Evolutionary conservation across 2,329 filamentous ascomycete genomes (phyloP), one percentile per base, ranked within the genome.

Genomic region (Colletotrichum sansevieriae): DNA sequence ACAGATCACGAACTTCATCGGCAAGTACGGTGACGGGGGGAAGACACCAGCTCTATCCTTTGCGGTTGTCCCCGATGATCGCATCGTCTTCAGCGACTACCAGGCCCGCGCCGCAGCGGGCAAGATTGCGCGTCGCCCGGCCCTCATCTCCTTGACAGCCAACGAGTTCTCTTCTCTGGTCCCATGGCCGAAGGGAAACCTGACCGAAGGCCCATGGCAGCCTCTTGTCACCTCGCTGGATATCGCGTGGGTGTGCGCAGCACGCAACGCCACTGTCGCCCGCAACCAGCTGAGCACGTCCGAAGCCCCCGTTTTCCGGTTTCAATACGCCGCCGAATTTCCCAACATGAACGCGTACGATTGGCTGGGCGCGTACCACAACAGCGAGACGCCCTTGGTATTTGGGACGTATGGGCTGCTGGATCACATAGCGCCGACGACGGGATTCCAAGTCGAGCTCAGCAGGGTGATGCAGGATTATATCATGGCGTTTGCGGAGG

Each of bases 361-460:
- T 2, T 84, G 81, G 80, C 74, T 83, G 51, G 81, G 81, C 6
- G 81, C 81, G 1, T 83, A 80, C 59, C 82, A 83, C 66, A 76
- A 74, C 46, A 73, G 74, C 7, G 80, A 83, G 56, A 72, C 80
- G 22, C 77, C 79, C 12, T 67, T 82, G 71, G 68, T 78, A 29
- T 80, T 82, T 71, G 81, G 79, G 2, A 82, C 81, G 1, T 78
- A 81, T 63, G 57, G 62, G 3, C 65, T 74, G 15, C 59, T 74
- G 51, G 72, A 73, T 33, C 63, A 71, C 54, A 68, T 75, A 1
- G 73, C 72, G 9, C 65, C 68, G n/a, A 70, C 73, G n/a, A 75
- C 75, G 25, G 58, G 70, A 29, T 72, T 73, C 55, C 72, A 77
- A 49, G 66, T 70, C 4, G 72, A 72, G 29, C 70, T 73, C 4